Evolutionary conservation across 208 protist genomes (phyloP), one percentile per base, ranked within the genome.

Genomic region (Leishmania tropica): DNA sequence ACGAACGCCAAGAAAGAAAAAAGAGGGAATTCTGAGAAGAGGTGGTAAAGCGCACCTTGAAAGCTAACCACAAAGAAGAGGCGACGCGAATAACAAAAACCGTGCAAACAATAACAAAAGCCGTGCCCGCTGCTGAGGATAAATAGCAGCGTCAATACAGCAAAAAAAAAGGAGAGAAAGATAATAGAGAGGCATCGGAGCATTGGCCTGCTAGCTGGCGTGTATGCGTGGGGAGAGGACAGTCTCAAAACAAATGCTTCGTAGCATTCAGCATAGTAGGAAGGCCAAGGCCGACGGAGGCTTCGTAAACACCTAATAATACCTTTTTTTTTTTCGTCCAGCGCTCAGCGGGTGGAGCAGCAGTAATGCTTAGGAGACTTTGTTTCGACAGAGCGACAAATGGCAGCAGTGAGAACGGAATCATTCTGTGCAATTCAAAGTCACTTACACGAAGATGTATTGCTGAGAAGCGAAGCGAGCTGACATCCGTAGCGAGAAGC

Each of bases 401-500:
- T 48, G 68, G 17, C 24, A 51, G 10, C 68, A 48, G 28, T 31
- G 21, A 24, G 42, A 31, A 19, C 31, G 42, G 2, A 11, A 19
- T 3, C 7, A 35, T 73, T 51, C 19, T 35, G 19, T 15, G 10
- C 21, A 35, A 28, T 42, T 53, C 21, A 73, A 42, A 51, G 68
- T 42, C 6, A 19, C 28, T 21, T 48, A 76, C 17, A 42, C 7
- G 45, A 21, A 24, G 31, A 40, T 8, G 40, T 56, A 31, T 54
- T 11, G 2, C 37, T 15, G 7, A 92, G 77, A 17, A 85, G 17
- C 21, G 31, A 28, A 42, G 90, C 13, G 17, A 97, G 83, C 58
- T 93, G 85, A 24, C 86, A 11, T 28, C 92, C 94, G 67, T 97
- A 97, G 8, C 91, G 88, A 42, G 85, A 48, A 17, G 94, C 94